These are phyloP conservation scores for Sophora flavescens DNA, from an alignment of 306 rosid genomes.

Conservation along the genomic window DNA sequence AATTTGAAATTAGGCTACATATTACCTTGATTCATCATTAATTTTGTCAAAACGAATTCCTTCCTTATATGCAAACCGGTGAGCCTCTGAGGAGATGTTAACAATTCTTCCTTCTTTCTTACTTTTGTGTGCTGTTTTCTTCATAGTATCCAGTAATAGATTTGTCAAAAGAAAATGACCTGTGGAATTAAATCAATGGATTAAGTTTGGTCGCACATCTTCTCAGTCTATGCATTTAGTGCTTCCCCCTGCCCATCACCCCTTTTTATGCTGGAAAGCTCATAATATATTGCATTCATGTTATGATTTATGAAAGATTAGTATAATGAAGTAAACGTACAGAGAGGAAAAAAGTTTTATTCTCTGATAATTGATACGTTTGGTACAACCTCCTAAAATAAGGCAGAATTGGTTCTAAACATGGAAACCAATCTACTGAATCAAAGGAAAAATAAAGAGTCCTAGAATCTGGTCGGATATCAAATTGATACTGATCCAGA, in stretches of 20 bases:
- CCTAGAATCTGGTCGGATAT: too few species aligned
- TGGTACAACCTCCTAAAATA: too few species aligned
- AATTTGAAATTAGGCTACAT: too few species aligned
- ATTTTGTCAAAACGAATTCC: constrained; percentile 83
- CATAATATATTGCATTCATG: neutral
- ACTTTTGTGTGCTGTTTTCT: constrained; percentile 59
- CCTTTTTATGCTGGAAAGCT: neutral
- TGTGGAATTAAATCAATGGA: neutral
- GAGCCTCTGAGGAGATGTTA: constrained; percentile 83
- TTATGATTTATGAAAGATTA: neutral
- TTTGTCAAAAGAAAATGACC: constrained; percentile 90
- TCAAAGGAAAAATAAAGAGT: too few species aligned
- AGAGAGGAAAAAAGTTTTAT: too few species aligned
- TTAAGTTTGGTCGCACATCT: constrained; percentile 18
- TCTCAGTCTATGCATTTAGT: constrained; percentile 27
- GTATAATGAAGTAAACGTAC: neutral
- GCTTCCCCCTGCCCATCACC: neutral
- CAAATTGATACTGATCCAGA: too few species aligned
- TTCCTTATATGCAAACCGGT: constrained; percentile 64
- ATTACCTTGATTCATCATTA: constrained; percentile 60
- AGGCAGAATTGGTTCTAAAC: too few species aligned
- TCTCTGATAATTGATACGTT: too few species aligned
- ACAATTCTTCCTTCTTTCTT: constrained; percentile 86
- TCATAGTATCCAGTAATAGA: too few species aligned
- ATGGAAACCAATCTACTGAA: too few species aligned